Conservation (phyloP, 2,329 filamentous ascomycete genomes). For the Paracoccidioides lutzii region DNA sequence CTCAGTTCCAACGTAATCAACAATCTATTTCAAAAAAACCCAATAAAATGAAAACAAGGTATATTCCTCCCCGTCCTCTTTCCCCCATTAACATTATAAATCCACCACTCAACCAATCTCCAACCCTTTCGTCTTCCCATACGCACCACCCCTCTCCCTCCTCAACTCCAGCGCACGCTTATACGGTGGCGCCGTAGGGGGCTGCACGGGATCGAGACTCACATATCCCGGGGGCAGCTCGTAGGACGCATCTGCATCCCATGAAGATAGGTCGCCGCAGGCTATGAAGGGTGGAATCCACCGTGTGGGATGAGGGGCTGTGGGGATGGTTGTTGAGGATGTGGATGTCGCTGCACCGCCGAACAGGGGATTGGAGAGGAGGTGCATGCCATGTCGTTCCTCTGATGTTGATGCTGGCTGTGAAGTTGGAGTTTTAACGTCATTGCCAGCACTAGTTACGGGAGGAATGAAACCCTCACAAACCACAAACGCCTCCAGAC, state of each 20-base stretch:
- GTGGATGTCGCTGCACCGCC: conserved; percentile 26
- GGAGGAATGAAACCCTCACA: conserved; percentile 79
- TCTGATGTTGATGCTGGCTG: neutral
- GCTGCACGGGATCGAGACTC: conserved; percentile 82
- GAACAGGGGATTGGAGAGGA: conserved; percentile 28
- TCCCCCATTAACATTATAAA: neutral
- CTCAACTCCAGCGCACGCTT: conserved; percentile 78
- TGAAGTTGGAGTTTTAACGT: neutral
- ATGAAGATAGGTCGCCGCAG: conserved; percentile 90
- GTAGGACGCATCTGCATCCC: conserved; percentile 93
- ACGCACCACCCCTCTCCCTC: conserved; percentile 61
- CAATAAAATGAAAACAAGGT: neutral
- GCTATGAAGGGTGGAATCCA: conserved; percentile 96
- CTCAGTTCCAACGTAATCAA: too few relatives aligned
- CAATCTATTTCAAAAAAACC: too few relatives aligned
- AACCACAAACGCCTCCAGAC: conserved; percentile 92
- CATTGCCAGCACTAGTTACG: conserved; percentile 12
- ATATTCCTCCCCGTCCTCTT: too few relatives aligned
- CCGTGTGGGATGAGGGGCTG: conserved; percentile 33
- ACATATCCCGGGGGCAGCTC: conserved; percentile 74
- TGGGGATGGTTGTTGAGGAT: conserved; percentile 11
- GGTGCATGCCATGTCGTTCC: conserved; percentile 13
- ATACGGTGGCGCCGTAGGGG: conserved; percentile 90
- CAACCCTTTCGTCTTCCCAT: conserved; percentile 54
- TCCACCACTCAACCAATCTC: neutral